Conservation (phyloP, 805 yeast genomes). For the Hanseniaspora meyeri region DNA sequence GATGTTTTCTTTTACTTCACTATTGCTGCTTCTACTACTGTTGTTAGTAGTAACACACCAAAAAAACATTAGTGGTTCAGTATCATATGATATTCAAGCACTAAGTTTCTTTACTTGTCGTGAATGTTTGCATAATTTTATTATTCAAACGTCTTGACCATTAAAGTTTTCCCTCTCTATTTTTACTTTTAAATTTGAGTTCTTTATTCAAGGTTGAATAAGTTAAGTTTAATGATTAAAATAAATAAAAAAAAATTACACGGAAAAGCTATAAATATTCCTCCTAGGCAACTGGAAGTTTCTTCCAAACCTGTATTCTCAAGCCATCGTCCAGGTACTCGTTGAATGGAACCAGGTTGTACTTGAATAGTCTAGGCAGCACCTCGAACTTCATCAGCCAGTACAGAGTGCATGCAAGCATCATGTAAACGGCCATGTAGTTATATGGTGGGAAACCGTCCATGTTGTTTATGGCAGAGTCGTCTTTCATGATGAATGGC, state of each 20-base stretch:
- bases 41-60: not conserved
- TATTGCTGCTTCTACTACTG: not conserved
- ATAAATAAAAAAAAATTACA: not conserved
- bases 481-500: constrained; percentile 29
- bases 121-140: not conserved
- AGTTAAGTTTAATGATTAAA: not conserved
- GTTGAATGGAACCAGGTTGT: constrained; percentile 34
- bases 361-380: constrained; percentile 37
- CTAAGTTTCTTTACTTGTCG: not conserved
- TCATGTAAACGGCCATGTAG: constrained; percentile 32
- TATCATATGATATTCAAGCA: not conserved
- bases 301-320: constrained; percentile 44
- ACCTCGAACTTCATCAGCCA: constrained; percentile 45
- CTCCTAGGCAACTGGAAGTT: constrained; percentile 15
- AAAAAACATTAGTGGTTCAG: too few species aligned
- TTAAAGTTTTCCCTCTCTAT: not conserved
- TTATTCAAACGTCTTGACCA: not conserved
- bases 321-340: constrained; percentile 44
- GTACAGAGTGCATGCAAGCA: constrained; percentile 36
- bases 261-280: not conserved
- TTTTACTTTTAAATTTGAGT: not conserved
- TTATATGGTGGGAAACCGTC: constrained; percentile 30
- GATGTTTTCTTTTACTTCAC: not conserved
- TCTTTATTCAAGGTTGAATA: constrained; percentile 11
- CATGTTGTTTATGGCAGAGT: constrained; percentile 16